Evolutionary conservation across 2,329 filamentous ascomycete species (phyloP).

Genomic region (Colletotrichum incanum): DNA sequence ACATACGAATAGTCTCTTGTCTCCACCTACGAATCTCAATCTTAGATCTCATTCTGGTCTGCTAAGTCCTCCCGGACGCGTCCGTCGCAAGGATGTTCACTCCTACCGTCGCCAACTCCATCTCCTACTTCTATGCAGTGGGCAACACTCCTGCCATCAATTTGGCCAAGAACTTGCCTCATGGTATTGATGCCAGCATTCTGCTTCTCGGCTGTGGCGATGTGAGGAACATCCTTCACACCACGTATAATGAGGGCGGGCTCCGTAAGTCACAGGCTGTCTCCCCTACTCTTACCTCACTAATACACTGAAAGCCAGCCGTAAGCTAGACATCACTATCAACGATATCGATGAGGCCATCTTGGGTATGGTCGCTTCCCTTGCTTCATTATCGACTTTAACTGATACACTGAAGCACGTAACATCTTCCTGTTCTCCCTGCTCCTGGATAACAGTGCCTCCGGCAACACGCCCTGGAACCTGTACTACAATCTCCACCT

Average conservation of each 20-base stretch:
- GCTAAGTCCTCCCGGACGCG: not conserved
- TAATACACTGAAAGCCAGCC: slow-evolving; percentile 50
- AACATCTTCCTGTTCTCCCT: slow-evolving; percentile 69
- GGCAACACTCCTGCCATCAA: slow-evolving; percentile 70
- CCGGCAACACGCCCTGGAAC: slow-evolving; percentile 61
- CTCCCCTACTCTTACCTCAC: slow-evolving; percentile 12
- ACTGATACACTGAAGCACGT: slow-evolving; percentile 59
- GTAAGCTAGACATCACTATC: slow-evolving; percentile 69
- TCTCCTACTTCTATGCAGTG: slow-evolving; percentile 61
- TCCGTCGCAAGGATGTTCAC: slow-evolving; percentile 53
- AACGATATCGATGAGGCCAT: slow-evolving; percentile 68
- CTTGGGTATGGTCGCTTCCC: slow-evolving; percentile 58
- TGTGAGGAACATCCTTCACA: slow-evolving; percentile 70
- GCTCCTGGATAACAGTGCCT: slow-evolving; percentile 57
- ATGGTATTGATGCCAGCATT: slow-evolving; percentile 64
- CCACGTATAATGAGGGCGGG: slow-evolving; percentile 59
- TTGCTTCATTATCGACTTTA: not conserved
- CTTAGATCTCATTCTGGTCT: not conserved
- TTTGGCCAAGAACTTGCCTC: slow-evolving; percentile 63
- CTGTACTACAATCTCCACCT: slow-evolving; percentile 70
- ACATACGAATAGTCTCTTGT: not conserved
- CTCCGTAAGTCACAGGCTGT: slow-evolving; percentile 51
- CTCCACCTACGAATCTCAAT: not conserved
- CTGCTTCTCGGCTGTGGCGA: slow-evolving; percentile 72
- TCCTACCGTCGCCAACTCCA: slow-evolving; percentile 53